Evolutionary conservation across 2,329 filamentous ascomycete genomes (phyloP), one percentile per base, ranked within the genome.

Genomic region (Fonsecaea monophora): DNA sequence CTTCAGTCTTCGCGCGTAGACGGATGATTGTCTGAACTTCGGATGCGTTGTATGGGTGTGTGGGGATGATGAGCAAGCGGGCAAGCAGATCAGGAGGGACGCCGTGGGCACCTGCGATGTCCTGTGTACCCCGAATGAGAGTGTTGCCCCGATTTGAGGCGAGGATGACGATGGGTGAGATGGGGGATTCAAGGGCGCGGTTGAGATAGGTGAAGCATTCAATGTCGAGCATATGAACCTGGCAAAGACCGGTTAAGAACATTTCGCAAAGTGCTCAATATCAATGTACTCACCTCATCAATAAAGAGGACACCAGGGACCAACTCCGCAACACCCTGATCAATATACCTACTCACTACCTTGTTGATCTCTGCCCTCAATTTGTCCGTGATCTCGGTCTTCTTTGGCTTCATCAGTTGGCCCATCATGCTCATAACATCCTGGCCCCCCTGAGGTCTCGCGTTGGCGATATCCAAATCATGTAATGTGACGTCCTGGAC

Each of bases 361-460:
- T 98, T 98, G 87, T 99, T 97, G 83, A 99, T 98, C 82, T 99
- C 95, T 64, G 87, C 84, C 68, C 95, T 88, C 76, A 99, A 83
- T 84, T 99, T 99, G 81, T 99, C 95, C 35, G 95, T 99, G 76
- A 99, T 98, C 79, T 99, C 95, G 5, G 95, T 99, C 89, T 97
- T 97, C 84, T 96, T 96, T 69, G 95, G 95, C 86, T 98, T 98
- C 93, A 98, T 97, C 76, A 99, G 83, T 81, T 99, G 95, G 75
- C 95, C 95, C 94, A 99, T 98, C 95, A 99, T 98, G 83, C 94
- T 97, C 94, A 99, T 98, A 72, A 99, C 96, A 79, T 99, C 95
- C 84, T 99, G 95, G 53, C 95, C 95, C 61, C 95, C 95, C 82
- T 98, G 93, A 4, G 95, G 95, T 75, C 94, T 86, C 13, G 95